These are phyloP conservation scores for Drosera capensis DNA, from an alignment of 148 eudicot species.

Conservation along the genomic window DNA sequence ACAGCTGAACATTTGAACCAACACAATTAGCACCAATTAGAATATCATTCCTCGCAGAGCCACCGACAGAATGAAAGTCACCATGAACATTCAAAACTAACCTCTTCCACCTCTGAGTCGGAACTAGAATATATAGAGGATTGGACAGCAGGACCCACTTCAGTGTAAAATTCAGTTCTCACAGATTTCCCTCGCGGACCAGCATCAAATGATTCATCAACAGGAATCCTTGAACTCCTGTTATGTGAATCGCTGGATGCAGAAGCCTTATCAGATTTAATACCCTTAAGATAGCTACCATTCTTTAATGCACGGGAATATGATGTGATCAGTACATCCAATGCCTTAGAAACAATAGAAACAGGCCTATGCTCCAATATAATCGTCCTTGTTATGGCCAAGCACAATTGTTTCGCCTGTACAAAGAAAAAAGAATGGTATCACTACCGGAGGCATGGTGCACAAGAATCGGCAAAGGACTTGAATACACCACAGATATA, in stretches of 20 bases:
- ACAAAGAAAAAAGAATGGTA: slow-evolving; percentile 5
- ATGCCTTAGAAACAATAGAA: slow-evolving; percentile 49
- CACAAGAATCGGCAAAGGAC: not conserved
- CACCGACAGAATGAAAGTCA: slow-evolving; percentile 12
- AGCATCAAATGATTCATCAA: slow-evolving; percentile 22
- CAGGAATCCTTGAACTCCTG: slow-evolving; percentile 14
- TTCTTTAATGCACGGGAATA: slow-evolving; percentile 67
- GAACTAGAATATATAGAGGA: slow-evolving; percentile 26
- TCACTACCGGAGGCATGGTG: not conserved
- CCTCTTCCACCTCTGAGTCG: slow-evolving; percentile 49
- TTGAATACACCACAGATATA: too few species aligned
- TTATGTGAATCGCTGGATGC: slow-evolving; percentile 23
- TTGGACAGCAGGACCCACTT: slow-evolving; percentile 16
- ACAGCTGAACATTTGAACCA: slow-evolving; percentile 18
- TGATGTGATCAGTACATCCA: slow-evolving; percentile 60
- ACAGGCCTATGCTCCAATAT: slow-evolving; percentile 75
- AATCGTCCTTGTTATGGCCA: slow-evolving; percentile 43
- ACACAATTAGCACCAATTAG: slow-evolving; percentile 17
- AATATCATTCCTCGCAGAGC: slow-evolving; percentile 13
- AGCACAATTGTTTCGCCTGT: slow-evolving; percentile 83
- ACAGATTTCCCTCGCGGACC: slow-evolving; percentile 31
- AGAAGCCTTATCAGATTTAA: slow-evolving; percentile 33
- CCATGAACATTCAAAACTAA: slow-evolving; percentile 9
- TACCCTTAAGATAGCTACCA: slow-evolving; percentile 54
- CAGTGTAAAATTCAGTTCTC: slow-evolving; percentile 19